Conservation (phyloP, 306 rosid species). For the Dryas alaskensis region DNA sequence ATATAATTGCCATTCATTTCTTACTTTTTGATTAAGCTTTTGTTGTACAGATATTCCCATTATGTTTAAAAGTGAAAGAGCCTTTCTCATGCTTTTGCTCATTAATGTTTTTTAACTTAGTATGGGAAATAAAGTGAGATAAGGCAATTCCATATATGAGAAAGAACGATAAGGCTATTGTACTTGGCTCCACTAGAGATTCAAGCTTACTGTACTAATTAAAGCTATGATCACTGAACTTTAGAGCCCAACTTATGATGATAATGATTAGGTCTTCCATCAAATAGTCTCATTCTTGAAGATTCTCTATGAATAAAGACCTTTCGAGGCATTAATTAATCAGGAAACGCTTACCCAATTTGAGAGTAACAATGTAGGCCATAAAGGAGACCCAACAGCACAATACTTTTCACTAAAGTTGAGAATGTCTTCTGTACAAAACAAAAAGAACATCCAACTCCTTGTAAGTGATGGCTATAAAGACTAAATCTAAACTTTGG, state of each 20-base stretch:
- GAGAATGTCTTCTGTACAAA: constrained; percentile 44
- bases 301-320: constrained; percentile 33
- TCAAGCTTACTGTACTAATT: not conserved
- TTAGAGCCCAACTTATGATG: constrained; percentile 28
- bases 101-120: not conserved
- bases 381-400: constrained; percentile 65
- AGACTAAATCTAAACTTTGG: constrained; percentile 44
- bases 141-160: not conserved
- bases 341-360: constrained; percentile 44
- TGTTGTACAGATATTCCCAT: not conserved
- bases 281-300: constrained; percentile 32
- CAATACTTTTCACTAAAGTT: constrained; percentile 30
- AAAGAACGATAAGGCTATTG: not conserved
- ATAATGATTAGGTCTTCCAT: constrained; percentile 57
- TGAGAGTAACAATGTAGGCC: constrained; percentile 73
- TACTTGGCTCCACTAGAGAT: constrained; percentile 15
- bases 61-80: not conserved
- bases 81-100: not conserved
- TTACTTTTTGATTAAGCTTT: not conserved
- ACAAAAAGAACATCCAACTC: constrained; percentile 28
- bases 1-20: not conserved
- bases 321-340: constrained; percentile 42
- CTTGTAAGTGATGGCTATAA: constrained; percentile 55
- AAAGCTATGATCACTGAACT: constrained; percentile 18
- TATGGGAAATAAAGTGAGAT: not conserved